These are phyloP conservation scores for Nymphaea colorata DNA, from an alignment of 164 flowering plant species.

Conservation along the genomic window DNA sequence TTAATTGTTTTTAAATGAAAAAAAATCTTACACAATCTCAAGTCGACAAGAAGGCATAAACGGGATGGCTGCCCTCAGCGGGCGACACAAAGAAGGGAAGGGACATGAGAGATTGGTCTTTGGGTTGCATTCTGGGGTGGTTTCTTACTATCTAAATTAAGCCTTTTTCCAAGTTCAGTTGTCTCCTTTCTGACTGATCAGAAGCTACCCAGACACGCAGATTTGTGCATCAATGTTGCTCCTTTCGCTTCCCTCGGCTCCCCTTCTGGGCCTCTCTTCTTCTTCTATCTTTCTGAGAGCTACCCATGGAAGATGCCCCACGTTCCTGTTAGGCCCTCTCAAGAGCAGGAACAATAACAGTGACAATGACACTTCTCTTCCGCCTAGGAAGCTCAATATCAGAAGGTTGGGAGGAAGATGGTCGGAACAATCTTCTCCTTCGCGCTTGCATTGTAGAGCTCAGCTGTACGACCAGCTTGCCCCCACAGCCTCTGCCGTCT, in stretches of 20 bases:
- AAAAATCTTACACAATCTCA: no score
- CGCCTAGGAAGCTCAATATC: background rate
- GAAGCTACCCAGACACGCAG: no score
- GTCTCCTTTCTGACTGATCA: no score
- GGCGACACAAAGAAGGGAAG: no score
- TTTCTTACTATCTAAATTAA: no score
- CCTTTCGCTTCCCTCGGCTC: background rate
- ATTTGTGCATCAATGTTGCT: background rate
- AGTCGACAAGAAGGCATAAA: no score
- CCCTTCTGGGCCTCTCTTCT: background rate
- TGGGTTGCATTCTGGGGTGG: no score
- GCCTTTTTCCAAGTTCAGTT: no score
- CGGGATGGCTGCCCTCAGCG: no score
- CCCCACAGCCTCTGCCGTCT: constrained; percentile 29
- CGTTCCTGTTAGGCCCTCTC: background rate
- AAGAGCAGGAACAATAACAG: background rate
- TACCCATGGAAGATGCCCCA: background rate
- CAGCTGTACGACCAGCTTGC: constrained; percentile 26
- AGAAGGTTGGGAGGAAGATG: background rate
- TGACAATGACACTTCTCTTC: background rate
- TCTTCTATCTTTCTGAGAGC: background rate
- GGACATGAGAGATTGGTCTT: no score
- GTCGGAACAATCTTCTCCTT: background rate
- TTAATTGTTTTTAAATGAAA: no score
- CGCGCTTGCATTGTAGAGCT: constrained; percentile 18